phyloP scores from a whole-genome alignment of 495 filamentous ascomycete species.

The Talaromyces liani region DNA sequence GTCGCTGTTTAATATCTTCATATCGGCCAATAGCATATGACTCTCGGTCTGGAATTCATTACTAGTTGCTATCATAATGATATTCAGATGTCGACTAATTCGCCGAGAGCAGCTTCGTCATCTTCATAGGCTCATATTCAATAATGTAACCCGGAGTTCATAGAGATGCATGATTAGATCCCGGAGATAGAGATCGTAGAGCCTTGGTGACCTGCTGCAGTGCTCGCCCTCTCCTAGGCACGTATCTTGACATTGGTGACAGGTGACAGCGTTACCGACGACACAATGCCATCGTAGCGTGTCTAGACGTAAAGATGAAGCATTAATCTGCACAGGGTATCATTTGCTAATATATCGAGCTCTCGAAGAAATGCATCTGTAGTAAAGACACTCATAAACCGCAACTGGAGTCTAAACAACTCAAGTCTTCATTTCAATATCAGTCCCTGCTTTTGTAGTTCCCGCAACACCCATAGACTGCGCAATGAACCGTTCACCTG shows the following conservation, averaged over 20 bases:
- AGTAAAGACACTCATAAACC: not conserved
- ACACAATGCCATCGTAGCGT: not conserved
- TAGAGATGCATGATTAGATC: not conserved
- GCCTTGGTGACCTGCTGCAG: not conserved
- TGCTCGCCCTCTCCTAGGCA: not conserved
- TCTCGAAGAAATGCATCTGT: not conserved
- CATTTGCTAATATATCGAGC: not conserved
- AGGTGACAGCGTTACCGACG: not conserved
- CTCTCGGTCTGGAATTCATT: not conserved
- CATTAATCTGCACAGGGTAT: not conserved
- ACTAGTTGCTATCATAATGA: not conserved
- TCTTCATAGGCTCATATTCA: not conserved
- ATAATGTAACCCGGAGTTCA: not conserved
- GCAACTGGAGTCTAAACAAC: not conserved
- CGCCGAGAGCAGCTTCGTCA: not conserved
- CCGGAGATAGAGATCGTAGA: not conserved
- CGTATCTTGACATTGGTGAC: not conserved
- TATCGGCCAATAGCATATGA: not conserved
- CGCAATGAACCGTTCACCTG: constrained; percentile 27
- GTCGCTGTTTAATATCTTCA: too few species aligned
- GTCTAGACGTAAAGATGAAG: not conserved
- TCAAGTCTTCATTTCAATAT: constrained; percentile 12
- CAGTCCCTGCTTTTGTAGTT: not conserved
- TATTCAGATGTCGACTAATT: not conserved
- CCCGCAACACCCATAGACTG: not conserved